Evolutionary conservation across 2,329 filamentous ascomycete species (phyloP).

Genomic region (Curvularia sp.): DNA sequence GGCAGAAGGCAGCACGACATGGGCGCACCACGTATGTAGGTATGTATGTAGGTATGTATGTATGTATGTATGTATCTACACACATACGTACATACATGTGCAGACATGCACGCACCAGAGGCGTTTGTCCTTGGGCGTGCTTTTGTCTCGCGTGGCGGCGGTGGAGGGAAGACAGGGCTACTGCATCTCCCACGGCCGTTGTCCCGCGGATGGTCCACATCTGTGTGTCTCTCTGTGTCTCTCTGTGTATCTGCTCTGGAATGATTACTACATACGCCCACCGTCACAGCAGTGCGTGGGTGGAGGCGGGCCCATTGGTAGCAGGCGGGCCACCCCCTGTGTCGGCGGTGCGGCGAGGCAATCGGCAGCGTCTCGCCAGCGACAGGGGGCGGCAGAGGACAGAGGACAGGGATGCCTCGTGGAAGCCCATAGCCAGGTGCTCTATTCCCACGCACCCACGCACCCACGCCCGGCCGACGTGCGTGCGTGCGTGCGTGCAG

Average conservation of each 20-base stretch:
- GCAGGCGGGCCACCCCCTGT: constrained; percentile 13
- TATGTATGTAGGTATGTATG: constrained; percentile 18
- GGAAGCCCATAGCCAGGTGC: constrained; percentile 41
- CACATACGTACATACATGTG: background rate
- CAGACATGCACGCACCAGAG: background rate
- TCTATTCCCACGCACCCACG: too few relatives aligned
- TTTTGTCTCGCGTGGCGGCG: background rate
- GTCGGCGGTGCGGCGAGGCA: constrained; percentile 21
- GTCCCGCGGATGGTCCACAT: background rate
- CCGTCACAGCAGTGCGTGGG: too few relatives aligned
- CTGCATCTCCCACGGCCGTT: too few relatives aligned
- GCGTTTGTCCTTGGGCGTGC: background rate
- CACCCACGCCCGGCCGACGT: too few relatives aligned
- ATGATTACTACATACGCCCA: too few relatives aligned
- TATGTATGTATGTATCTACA: background rate
- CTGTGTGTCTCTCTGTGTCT: background rate
- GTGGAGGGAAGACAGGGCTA: too few relatives aligned
- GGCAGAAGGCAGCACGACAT: too few relatives aligned
- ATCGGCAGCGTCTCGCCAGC: constrained; percentile 23
- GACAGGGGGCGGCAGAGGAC: constrained; percentile 22
- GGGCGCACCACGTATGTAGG: too few relatives aligned
- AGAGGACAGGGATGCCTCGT: constrained; percentile 45
- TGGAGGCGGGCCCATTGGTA: too few relatives aligned
- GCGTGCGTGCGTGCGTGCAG: constrained; percentile 34
- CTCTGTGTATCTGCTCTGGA: background rate